phyloP scores from a whole-genome alignment of 768 basidiomycete genomes.

The Botryobasidium botryosum region DNA sequence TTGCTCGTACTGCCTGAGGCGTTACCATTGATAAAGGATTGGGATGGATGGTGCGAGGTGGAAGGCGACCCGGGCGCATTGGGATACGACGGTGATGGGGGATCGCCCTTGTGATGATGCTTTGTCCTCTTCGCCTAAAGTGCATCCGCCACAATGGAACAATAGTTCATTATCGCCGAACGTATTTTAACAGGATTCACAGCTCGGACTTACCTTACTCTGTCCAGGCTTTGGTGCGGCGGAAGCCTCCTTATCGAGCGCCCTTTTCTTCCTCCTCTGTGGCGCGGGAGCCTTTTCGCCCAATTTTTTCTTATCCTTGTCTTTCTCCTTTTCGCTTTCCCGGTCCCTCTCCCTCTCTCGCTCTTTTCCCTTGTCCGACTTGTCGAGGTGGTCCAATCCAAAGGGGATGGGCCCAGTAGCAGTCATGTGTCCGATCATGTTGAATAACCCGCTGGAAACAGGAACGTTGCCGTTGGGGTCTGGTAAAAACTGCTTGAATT shows the following conservation, averaged over 20 bases:
- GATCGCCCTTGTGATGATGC: slow-evolving; percentile 24
- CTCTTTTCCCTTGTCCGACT: not conserved
- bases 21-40: too few species aligned
- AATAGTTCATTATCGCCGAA: too few species aligned
- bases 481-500: slow-evolving; percentile 14
- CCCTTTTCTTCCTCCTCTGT: slow-evolving; percentile 43
- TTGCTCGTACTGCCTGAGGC: not conserved
- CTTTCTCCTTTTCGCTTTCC: slow-evolving; percentile 4
- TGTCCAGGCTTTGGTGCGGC: slow-evolving; percentile 33
- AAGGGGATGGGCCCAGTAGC: not conserved
- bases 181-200: too few species aligned
- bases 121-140: slow-evolving; percentile 16
- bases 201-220: too few species aligned
- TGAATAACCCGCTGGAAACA: slow-evolving; percentile 16
- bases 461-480: slow-evolving; percentile 9
- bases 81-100: slow-evolving; percentile 16
- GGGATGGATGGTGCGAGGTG: too few species aligned
- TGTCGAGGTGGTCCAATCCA: too few species aligned
- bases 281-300: slow-evolving; percentile 30
- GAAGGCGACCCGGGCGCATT: slow-evolving; percentile 8
- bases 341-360: slow-evolving; percentile 5
- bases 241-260: slow-evolving; percentile 48
- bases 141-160: slow-evolving; percentile 4
- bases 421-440: slow-evolving; percentile 9
- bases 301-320: not conserved